Conservation (phyloP, 2,329 filamentous ascomycete genomes). For the Incumbomyces delicatus region DNA sequence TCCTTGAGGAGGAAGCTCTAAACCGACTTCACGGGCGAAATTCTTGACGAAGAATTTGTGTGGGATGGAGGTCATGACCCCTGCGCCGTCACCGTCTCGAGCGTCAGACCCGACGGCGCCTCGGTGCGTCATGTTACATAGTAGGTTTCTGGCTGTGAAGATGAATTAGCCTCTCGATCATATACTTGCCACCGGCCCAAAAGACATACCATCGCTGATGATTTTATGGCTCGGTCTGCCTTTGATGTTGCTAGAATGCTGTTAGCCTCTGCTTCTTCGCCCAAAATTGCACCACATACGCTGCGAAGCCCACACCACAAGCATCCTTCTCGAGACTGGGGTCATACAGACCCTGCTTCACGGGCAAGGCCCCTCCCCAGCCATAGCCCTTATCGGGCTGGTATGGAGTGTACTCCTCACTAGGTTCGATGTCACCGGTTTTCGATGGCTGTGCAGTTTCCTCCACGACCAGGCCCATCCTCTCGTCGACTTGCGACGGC, state of each 20-base stretch:
- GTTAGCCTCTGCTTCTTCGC: background rate
- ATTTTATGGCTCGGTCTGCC: conserved; percentile 97
- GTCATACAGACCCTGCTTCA: conserved; percentile 98
- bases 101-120: conserved; percentile 96
- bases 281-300: conserved; percentile 49
- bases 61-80: conserved; percentile 98
- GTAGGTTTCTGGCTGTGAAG: conserved; percentile 66
- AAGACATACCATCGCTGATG: conserved; percentile 78
- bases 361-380: conserved; percentile 89
- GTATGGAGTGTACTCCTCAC: conserved; percentile 42
- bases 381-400: conserved; percentile 59
- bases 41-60: conserved; percentile 99
- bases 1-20: conserved; percentile 75
- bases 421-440: conserved; percentile 35
- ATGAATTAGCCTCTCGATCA: conserved; percentile 7
- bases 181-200: background rate
- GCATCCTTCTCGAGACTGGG: conserved; percentile 96
- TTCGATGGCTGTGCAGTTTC: conserved; percentile 27
- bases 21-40: conserved; percentile 81
- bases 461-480: conserved; percentile 42
- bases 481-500: conserved; percentile 21
- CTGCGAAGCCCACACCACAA: conserved; percentile 97
- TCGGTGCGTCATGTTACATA: conserved; percentile 99
- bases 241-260: conserved; percentile 74
- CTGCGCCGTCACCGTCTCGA: conserved; percentile 93